phyloP scores from a whole-genome alignment of 306 rosid genomes.

The Acacia crassicarpa region DNA sequence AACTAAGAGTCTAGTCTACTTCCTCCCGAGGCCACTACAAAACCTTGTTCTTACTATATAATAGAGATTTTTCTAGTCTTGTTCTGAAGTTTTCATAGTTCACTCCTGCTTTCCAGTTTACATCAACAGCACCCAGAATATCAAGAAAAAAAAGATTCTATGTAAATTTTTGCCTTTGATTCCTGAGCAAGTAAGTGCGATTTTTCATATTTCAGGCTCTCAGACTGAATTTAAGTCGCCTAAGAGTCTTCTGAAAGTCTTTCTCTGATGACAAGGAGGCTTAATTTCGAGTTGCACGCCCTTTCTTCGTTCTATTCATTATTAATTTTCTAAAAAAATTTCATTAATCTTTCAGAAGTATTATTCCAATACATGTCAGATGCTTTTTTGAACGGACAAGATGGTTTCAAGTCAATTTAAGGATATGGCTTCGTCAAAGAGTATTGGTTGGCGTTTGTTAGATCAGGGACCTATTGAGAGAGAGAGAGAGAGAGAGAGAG shows the following conservation, averaged over 20 bases:
- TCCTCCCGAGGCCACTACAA: not conserved
- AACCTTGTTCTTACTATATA: not conserved
- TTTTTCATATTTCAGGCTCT: not conserved
- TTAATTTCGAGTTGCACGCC: conserved; percentile 17
- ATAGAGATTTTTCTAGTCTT: not conserved
- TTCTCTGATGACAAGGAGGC: conserved; percentile 25
- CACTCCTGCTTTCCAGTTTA: not conserved
- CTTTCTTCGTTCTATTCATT: not conserved
- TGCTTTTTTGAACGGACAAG: conserved; percentile 34
- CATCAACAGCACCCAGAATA: not conserved
- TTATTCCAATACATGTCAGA: conserved; percentile 24
- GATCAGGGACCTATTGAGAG: conserved; percentile 30
- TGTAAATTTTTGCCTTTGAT: not conserved
- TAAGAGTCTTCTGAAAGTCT: conserved; percentile 23
- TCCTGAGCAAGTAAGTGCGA: not conserved
- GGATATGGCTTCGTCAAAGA: conserved; percentile 45
- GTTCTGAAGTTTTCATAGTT: not conserved
- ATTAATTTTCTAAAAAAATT: not conserved
- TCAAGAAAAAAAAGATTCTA: not conserved
- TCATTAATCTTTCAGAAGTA: conserved; percentile 23
- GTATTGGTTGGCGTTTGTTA: conserved; percentile 31
- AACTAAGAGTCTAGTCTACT: conserved; percentile 19
- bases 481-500: not conserved
- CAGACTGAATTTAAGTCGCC: conserved; percentile 16
- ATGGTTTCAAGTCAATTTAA: conserved; percentile 36